Evolutionary conservation across 1,284 basidiomycete species (phyloP), one percentile per base, ranked within the genome.

Genomic region (Wolfiporia cocos): DNA sequence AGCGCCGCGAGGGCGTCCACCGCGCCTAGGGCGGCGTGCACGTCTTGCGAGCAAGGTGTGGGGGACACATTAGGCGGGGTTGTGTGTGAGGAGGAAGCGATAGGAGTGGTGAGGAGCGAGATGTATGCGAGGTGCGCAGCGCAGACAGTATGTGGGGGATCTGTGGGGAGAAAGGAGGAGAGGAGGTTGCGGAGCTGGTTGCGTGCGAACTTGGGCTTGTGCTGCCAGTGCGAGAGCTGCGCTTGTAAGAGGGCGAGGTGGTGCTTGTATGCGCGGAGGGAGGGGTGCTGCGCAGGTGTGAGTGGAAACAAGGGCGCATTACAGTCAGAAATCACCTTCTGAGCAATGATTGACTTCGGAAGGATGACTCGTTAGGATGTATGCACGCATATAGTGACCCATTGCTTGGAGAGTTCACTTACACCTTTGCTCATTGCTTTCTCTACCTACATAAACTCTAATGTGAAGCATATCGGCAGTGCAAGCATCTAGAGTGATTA

Each of bases 211-310:
- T 79, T 81, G 15, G 65, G 52, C 53, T 81, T 83, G 31, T 74
- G 65, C 42, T 73, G 69, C 60, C 66, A 70, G 29, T 62, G 59
- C 0, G 80, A 69, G 9, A 81, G 64, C 31, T 73, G 74, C 2
- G 78, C 74, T 29, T 80, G 79, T 26, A 83, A 69, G 23, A 78
- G 65, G 0, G 71, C 70, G 17, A 86, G 58, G 48, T 76, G 72
- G 12, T 75, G 73, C 38, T 70, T 74, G 53, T 80, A 80, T 14
- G 68, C 59, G 38, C 74, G 67, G 9, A 86, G 65, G 7, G 79
- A 71, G 2, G 84, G 78, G 50, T 82, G 76, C 76, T 82, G 44
- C 1, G 43, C 2, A 11, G 33, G 11, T 29, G 15, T 15, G 24
- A 34, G 22, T 34, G 39, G n/a, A n/a, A n/a, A n/a, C n/a, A n/a